Base-by-base conservation (phyloP, 1,139 yeast species). In the Meyerozyma smithsonii region DNA sequence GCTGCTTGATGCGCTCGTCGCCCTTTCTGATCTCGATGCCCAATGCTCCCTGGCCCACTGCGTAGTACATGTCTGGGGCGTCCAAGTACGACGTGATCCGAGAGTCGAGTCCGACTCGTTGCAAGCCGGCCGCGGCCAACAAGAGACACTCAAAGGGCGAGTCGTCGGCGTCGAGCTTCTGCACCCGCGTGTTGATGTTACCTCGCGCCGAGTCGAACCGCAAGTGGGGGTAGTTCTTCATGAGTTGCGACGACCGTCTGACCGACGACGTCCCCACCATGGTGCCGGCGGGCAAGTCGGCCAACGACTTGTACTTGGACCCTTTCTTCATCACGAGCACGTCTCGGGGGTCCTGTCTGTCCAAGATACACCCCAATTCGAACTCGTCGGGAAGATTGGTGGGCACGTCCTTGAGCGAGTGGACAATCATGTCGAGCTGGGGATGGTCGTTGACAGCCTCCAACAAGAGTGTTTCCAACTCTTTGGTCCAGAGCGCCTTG, bases 21-120 rank as follows among this genome's bases (percentile, higher is more conserved):
- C 74, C 77, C 42, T 75, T 74, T 53, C 94, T 77, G 49, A 90
- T 86, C 63, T 92, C 98, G 30, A 92, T 70, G 16, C 97, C 98
- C 39, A 92, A 67, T 0, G 97, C 97, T 47, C 98, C 98, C 67
- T 92, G 98, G 14, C 98, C 98, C 32, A 92, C 97, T 0, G 98
- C 96, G 58, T 92, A 87, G 59, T 82, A 86, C 96, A 92, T 87
- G 43, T 84, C 88, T 28, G 88, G 86, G n/a, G 81, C 74, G 46
- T 83, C 80, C 46, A 92, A 71, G 49, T 61, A 72, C 32, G 80
- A 70, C 12, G 88, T 77, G 55, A 92, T 89, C 60, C 97, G 74
- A 46, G 78, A 63, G 21, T 77, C 80, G 42, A 89, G 65, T 3
- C 82, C 87, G 36, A 85, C 66, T 48, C 98, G 77, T 30, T 77